Evolutionary conservation across 2,329 filamentous ascomycete genomes (phyloP).

Genomic region (Tolypocladium ophioglossoides): DNA sequence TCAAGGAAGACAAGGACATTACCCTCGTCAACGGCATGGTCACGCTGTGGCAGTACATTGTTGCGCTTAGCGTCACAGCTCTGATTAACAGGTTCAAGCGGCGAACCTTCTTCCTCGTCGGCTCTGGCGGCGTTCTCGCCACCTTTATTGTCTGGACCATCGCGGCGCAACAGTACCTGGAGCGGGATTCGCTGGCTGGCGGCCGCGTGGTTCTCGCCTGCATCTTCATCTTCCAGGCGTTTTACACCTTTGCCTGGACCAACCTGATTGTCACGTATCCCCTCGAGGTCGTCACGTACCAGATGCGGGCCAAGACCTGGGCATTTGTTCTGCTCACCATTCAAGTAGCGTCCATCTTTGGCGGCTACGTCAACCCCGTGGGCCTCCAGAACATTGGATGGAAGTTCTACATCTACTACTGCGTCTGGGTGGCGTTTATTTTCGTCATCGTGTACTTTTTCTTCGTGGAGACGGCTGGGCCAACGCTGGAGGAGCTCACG

Average conservation of each 20-base stretch:
- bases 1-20: constrained; percentile 24
- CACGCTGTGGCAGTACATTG: constrained; percentile 31
- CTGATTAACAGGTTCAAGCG: constrained; percentile 26
- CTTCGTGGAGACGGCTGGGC: constrained; percentile 26
- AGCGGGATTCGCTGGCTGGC: constrained; percentile 16
- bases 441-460: constrained; percentile 28
- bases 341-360: constrained; percentile 25
- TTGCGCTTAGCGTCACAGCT: constrained; percentile 24
- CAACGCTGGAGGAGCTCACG: constrained; percentile 23
- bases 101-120: constrained; percentile 26
- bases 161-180: constrained; percentile 25
- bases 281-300: constrained; percentile 28
- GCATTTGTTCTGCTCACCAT: constrained; percentile 28
- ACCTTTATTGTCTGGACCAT: constrained; percentile 30
- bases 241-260: constrained; percentile 32
- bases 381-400: constrained; percentile 25
- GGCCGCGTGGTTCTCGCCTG: constrained; percentile 27
- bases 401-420: constrained; percentile 32
- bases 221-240: constrained; percentile 30
- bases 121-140: constrained; percentile 25
- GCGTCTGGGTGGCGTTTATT: constrained; percentile 25
- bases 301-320: constrained; percentile 31
- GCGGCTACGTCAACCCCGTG: constrained; percentile 28
- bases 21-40: constrained; percentile 31
- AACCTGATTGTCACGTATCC: constrained; percentile 32